phyloP scores from a whole-genome alignment of 768 basidiomycete species.

The Boletus subparvulus region DNA sequence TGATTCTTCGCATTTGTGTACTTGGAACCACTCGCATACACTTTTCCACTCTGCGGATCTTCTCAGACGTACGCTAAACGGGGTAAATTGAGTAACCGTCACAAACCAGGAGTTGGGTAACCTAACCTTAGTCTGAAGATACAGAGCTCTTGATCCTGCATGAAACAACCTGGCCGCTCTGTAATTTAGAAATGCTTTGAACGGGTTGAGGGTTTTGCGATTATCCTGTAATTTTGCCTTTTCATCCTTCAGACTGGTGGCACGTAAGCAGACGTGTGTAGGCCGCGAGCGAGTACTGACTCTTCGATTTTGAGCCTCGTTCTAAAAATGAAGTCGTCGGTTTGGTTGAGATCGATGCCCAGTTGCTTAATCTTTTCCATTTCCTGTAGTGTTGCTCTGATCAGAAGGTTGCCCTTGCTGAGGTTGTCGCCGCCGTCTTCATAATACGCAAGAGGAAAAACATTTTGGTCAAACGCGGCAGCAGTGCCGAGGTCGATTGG shows the following conservation, averaged over 20 bases:
- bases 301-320: neutral
- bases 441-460: constrained; percentile 10
- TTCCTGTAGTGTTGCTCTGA: constrained; percentile 6
- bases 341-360: neutral
- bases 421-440: neutral
- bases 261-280: neutral
- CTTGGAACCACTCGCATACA: neutral
- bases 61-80: constrained; percentile 8
- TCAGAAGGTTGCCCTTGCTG: neutral
- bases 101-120: neutral
- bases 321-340: neutral
- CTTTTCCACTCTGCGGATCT: neutral
- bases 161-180: neutral
- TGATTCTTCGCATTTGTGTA: neutral
- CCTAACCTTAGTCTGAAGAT: neutral
- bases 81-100: neutral
- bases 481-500: neutral
- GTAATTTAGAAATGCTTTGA: neutral
- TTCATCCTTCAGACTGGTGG: neutral
- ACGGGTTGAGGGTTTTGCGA: neutral
- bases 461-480: neutral
- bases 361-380: neutral
- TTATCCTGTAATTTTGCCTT: neutral
- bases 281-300: neutral
- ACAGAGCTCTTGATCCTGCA: neutral